Evolutionary conservation across 352 stramenopile species (phyloP), one percentile per base, ranked within the genome.

Genomic region (Saprolegnia diclina): DNA sequence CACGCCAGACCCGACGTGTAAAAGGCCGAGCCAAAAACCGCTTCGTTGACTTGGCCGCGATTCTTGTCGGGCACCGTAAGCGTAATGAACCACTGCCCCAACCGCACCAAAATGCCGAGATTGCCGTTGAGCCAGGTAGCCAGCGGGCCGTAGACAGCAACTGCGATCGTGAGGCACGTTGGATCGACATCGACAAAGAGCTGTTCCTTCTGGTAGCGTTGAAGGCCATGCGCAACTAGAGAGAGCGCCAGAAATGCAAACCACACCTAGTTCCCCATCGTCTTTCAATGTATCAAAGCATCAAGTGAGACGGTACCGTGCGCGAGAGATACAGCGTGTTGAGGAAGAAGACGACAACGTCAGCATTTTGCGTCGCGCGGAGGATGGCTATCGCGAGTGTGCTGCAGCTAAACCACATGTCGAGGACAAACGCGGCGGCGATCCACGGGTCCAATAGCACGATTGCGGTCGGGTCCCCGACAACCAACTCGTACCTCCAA

Each of bases 381-480:
- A 38, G 52, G 32, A 57, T 16, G 22, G 7, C 52, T 7, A 57
- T 16, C 7, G 9, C 22, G 32, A 57, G 7, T 7, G 9, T 57
- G 7, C 32, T 16, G 32, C 7, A 7, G 16, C 52, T 57, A 16
- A 57, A 16, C 52, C 52, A 57, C 7, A 29, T 38, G 32, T 57
- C 52, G 22, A 57, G 7, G 32, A 57, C 22, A 16, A 57, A 57
- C 7, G 32, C 16, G 13, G 16, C 7, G 16, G 52, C 22, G 14
- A 57, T 16, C 22, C 32, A 57, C 14, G 52, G 9, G 52, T 57
- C 32, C 52, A 57, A 16, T 7, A 57, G 32, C 7, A 57, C 16
- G 32, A 57, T 57, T 7, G 52, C 22, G 22, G 52, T 57, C 7
- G 52, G 52, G 32, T 57, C 52, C 52, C 52, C 52, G 22, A 29